Evolutionary conservation across 1,284 basidiomycete genomes (phyloP).

Genomic region (Ceratobasidium papillatum): DNA sequence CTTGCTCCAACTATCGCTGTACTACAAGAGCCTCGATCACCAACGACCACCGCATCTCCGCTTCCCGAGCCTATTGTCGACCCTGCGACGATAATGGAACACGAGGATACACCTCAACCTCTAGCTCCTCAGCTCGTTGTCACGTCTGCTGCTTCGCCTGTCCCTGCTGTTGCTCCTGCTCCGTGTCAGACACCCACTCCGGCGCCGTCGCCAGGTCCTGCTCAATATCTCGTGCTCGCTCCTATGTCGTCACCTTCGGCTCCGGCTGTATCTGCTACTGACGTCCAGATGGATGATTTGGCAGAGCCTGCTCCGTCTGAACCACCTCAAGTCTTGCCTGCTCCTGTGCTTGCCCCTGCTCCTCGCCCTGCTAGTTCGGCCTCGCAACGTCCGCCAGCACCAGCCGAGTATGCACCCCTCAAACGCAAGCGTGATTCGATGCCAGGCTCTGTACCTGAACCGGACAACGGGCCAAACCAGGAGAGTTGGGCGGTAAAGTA

Average conservation of each 20-base stretch:
- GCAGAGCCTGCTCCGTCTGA: neutral
- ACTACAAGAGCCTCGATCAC: neutral
- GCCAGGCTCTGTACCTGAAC: neutral
- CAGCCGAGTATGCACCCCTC: constrained; percentile 6
- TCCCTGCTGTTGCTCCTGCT: neutral
- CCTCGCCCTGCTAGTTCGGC: neutral
- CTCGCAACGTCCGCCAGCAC: neutral
- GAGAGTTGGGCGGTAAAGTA: constrained; percentile 27
- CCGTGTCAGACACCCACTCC: neutral
- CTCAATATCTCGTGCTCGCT: neutral
- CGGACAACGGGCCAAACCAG: neutral
- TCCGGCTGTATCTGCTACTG: neutral
- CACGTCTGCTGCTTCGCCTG: neutral
- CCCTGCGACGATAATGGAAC: neutral
- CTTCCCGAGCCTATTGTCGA: neutral
- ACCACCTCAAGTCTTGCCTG: neutral
- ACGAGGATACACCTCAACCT: neutral
- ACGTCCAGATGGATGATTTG: neutral
- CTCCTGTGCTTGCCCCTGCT: neutral
- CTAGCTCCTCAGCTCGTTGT: neutral
- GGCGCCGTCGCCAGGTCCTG: neutral
- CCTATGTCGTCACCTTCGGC: neutral
- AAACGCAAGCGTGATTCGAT: constrained; percentile 29
- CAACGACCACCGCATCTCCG: neutral
- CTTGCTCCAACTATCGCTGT: constrained; percentile 9